These are phyloP conservation scores for Xylariaceae sp. DNA, from an alignment of 2,329 filamentous ascomycete species.

Conservation along the genomic window DNA sequence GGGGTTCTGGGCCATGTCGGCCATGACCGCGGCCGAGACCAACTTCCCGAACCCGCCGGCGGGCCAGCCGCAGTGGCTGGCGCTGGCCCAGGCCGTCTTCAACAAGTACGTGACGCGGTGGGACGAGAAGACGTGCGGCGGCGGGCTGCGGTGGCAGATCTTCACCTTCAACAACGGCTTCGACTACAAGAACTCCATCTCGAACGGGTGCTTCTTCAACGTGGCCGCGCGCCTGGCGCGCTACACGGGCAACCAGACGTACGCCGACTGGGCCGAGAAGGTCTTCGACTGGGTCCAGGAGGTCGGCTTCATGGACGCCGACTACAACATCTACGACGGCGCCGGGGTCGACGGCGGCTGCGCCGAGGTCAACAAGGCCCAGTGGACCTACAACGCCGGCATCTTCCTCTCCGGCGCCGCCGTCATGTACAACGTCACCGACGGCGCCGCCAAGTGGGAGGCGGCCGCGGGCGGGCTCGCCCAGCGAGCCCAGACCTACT, in stretches of 20 bases:
- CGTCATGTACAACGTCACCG: conserved; percentile 57
- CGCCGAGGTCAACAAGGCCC: conserved; percentile 44
- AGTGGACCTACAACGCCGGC: conserved; percentile 66
- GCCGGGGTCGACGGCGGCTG: conserved; percentile 38
- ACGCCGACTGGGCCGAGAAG: conserved; percentile 65
- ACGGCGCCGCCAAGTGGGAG: conserved; percentile 44
- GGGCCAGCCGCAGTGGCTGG: conserved; percentile 65
- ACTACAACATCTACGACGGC: conserved; percentile 53
- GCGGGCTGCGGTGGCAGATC: conserved; percentile 81
- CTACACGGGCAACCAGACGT: conserved; percentile 74
- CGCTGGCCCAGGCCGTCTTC: conserved; percentile 70
- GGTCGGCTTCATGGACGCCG: conserved; percentile 47
- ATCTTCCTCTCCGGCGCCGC: conserved; percentile 55
- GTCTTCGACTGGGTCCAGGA: conserved; percentile 58
- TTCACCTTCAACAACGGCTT: conserved; percentile 68
- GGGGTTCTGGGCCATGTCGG: conserved; percentile 79
- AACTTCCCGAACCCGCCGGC: conserved; percentile 61
- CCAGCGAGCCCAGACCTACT: conserved; percentile 40
- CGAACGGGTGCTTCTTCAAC: conserved; percentile 65
- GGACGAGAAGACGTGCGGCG: conserved; percentile 58
- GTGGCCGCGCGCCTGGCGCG: conserved; percentile 62
- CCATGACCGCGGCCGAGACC: conserved; percentile 70
- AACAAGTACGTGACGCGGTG: conserved; percentile 68
- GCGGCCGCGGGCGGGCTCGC: conserved; percentile 52
- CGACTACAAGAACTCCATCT: conserved; percentile 61